phyloP scores from a whole-genome alignment of 768 basidiomycete genomes.

The Rhizopogon salebrosus region DNA sequence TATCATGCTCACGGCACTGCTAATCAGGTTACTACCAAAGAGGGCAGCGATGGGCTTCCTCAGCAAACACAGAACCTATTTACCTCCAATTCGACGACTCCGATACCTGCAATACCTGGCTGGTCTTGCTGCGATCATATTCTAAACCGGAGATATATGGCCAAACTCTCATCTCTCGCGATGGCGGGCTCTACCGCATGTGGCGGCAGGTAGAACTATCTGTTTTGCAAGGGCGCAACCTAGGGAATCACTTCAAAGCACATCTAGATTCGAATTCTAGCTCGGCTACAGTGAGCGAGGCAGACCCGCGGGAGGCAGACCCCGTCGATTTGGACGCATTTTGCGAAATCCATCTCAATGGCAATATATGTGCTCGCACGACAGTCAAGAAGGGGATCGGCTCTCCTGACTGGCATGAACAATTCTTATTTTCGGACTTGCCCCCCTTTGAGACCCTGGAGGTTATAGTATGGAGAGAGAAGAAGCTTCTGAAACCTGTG shows the following conservation, averaged over 20 bases:
- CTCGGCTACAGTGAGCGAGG: constrained; percentile 23
- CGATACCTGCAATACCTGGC: constrained; percentile 69
- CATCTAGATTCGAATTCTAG: constrained; percentile 22
- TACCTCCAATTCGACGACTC: constrained; percentile 68
- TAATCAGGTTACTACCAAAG: constrained; percentile 27
- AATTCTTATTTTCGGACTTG: constrained; percentile 66
- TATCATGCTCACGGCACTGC: constrained; percentile 4
- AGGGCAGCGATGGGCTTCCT: constrained; percentile 55
- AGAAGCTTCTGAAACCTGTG: constrained; percentile 50
- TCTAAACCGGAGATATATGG: constrained; percentile 79
- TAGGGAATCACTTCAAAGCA: constrained; percentile 46
- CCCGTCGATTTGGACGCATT: constrained; percentile 64
- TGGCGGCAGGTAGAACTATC: constrained; percentile 79
- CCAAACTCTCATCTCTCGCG: constrained; percentile 43
- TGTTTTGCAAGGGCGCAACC: constrained; percentile 67
- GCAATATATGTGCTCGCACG: constrained; percentile 64
- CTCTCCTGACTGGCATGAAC: constrained; percentile 80
- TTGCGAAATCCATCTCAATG: constrained; percentile 75
- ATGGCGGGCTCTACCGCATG: constrained; percentile 80
- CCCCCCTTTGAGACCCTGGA: constrained; percentile 74
- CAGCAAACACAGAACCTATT: constrained; percentile 52
- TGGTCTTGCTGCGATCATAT: constrained; percentile 75
- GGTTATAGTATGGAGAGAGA: constrained; percentile 66
- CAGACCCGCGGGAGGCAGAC: constrained; percentile 38
- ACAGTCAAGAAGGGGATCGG: constrained; percentile 64